Evolutionary conservation across 2,329 filamentous ascomycete genomes (phyloP).

Genomic region (Exophiala lecanii-corni): DNA sequence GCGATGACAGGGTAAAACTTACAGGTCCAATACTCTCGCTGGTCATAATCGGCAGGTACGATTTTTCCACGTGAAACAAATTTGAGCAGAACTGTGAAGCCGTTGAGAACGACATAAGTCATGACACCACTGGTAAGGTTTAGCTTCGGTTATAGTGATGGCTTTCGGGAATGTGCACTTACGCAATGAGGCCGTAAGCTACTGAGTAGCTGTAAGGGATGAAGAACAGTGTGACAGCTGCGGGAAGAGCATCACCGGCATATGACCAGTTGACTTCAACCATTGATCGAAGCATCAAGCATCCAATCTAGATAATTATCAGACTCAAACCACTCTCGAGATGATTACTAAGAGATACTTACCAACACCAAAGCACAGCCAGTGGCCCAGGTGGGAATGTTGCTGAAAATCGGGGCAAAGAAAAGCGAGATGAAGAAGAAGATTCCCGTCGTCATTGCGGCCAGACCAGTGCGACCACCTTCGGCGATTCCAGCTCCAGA

Average conservation of each 20-base stretch:
- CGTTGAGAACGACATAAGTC: slow-evolving; percentile 71
- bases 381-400: slow-evolving; percentile 81
- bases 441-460: slow-evolving; percentile 68
- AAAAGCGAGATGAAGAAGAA: slow-evolving; percentile 84
- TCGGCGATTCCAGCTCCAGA: slow-evolving; percentile 82
- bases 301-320: slow-evolving; percentile 53
- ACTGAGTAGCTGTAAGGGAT: slow-evolving; percentile 91
- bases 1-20: slow-evolving; percentile 68
- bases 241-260: slow-evolving; percentile 74
- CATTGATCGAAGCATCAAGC: slow-evolving; percentile 48
- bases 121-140: slow-evolving; percentile 53
- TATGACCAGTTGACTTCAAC: slow-evolving; percentile 85
- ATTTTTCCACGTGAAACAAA: slow-evolving; percentile 62
- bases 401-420: slow-evolving; percentile 84
- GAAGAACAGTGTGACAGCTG: slow-evolving; percentile 73
- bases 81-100: slow-evolving; percentile 62
- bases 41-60: slow-evolving; percentile 66
- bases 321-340: not conserved
- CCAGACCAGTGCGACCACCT: slow-evolving; percentile 77
- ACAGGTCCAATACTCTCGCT: slow-evolving; percentile 76
- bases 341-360: slow-evolving; percentile 69
- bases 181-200: slow-evolving; percentile 76
- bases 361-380: slow-evolving; percentile 82
- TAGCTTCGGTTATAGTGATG: not conserved
- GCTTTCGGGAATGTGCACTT: slow-evolving; percentile 34